Evolutionary conservation across 1,284 basidiomycete species (phyloP), one percentile per base, ranked within the genome.

Genomic region (Coniferiporia sulphurascens): DNA sequence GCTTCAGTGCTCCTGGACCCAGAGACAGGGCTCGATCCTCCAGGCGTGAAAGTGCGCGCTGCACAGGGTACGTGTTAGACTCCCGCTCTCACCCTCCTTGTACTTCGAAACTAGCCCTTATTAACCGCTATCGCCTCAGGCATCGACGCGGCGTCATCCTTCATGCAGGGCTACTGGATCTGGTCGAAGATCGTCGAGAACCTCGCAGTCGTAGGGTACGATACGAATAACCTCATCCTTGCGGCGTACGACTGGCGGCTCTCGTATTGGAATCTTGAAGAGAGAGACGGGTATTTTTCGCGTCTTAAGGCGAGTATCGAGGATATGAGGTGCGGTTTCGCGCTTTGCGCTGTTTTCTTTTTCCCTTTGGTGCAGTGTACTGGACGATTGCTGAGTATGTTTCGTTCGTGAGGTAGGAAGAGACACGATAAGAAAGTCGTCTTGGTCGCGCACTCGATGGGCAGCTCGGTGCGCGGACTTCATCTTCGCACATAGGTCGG

Each of bases 181-280:
- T 98, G 95, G 94, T 85, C 90, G 3, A 95, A 95, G 74, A 91
- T 98, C 57, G 86, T 98, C 10, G 89, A 98, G 72, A 98, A 98
- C 68, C 79, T 98, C 1, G 94, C 95, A 0, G 91, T 88, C 1
- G 81, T 96, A 19, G 89, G 89, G 66, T 97, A 97, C 67, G 93
- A 96, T 67, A 91, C 91, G 2, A 93, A 95, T 67, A 95, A 94
- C 64, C 77, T 97, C 62, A 80, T 89, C 64, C 81, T 96, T 48
- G 92, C 92, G 0, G 86, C 93, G 10, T 96, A 95, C 69, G 93
- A 95, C 69, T 95, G 92, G 93, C 81, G 95, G 44, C 70, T 98
- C 56, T 91, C 91, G n/a, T 94, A 86, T 72, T 89, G 85, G 74
- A 98, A 99, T 68, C 76, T 91, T 2, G 95, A 99, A 74, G 87